Evolutionary conservation across 352 stramenopile genomes (phyloP), one percentile per base, ranked within the genome.

Genomic region (Pseudoperonospora humuli): DNA sequence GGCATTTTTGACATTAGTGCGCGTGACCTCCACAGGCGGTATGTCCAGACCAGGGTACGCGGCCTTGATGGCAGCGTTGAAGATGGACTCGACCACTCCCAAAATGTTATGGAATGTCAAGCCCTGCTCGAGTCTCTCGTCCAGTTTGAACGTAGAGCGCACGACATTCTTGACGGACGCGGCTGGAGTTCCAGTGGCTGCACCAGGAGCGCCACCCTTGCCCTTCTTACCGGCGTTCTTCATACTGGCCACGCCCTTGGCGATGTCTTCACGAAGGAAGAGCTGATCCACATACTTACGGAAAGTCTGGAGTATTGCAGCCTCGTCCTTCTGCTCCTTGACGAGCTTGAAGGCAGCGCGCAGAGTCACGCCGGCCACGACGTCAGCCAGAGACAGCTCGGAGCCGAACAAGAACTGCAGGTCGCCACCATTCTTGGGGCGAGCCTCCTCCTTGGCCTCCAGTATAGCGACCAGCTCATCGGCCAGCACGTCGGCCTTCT

Each of bases 101-200:
- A 89, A 57, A 21, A 93, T 62, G 50, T 80, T 81, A 70, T 93
- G 75, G 40, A 75, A 84, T 34, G 81, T 90, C 39, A 65, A 55
- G 20, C 81, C 81, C 7, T 61, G 50, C 24, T 68, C 55, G 15
- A 85, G 39, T 0, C 74, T 64, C 0, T 60, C 28, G 38, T 84
- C 69, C 7, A 88, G 46, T 57, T 78, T 72, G 28, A 74, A 71
- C 27, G 54, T 64, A 15, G 63, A 73, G 24, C 46, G 54, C 19
- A 57, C 44, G 11, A 66, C 47, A 15, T 54, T 24, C 23, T 54
- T 45, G 6, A 41, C 27, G 17, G 54, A 36, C 7, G 45, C 21
- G 8, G 47, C 53, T 1, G 55, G 50, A 10, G 39, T 41, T 18
- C 39, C 45, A 1, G 51, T 31, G 5, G 53, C 43, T 5, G 11